Conservation (phyloP, 352 stramenopile species). For the Globisporangium carolinianum region DNA sequence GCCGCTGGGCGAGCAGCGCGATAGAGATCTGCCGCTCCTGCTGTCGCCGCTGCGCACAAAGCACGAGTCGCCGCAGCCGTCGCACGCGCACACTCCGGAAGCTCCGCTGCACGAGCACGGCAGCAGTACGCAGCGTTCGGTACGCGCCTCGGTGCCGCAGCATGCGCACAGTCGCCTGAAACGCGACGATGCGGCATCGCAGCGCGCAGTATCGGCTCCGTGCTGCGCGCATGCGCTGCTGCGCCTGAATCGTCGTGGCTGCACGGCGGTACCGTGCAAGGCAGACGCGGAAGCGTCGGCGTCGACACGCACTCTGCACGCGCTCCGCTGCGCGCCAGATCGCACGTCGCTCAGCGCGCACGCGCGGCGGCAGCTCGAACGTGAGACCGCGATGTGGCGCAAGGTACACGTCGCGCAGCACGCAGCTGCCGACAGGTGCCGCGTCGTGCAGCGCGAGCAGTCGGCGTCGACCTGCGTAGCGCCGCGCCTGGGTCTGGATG, state of each 20-base stretch:
- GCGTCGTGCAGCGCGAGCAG: conserved; percentile 40
- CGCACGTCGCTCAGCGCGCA: conserved; percentile 48
- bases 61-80: conserved; percentile 46
- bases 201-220: conserved; percentile 20
- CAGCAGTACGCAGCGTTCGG: conserved; percentile 29
- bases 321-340: conserved; percentile 49
- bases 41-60: conserved; percentile 41
- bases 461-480: conserved; percentile 23
- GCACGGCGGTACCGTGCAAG: conserved; percentile 46
- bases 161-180: conserved; percentile 56
- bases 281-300: conserved; percentile 43
- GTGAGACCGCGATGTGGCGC: conserved; percentile 24
- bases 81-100: conserved; percentile 43
- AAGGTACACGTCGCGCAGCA: conserved; percentile 56
- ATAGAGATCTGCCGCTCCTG: conserved; percentile 36
- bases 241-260: conserved; percentile 51
- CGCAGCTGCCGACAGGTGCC: conserved; percentile 28
- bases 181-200: conserved; percentile 33
- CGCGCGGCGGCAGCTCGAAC: conserved; percentile 38
- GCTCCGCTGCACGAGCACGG: conserved; percentile 47
- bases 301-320: conserved; percentile 51
- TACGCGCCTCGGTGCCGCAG: conserved; percentile 35
- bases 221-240: conserved; percentile 43
- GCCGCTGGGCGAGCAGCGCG: conserved; percentile 38
- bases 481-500: conserved; percentile 50